Evolutionary conservation across 768 basidiomycete genomes (phyloP), one percentile per base, ranked within the genome.

Genomic region (Leucocoprinus sp.): DNA sequence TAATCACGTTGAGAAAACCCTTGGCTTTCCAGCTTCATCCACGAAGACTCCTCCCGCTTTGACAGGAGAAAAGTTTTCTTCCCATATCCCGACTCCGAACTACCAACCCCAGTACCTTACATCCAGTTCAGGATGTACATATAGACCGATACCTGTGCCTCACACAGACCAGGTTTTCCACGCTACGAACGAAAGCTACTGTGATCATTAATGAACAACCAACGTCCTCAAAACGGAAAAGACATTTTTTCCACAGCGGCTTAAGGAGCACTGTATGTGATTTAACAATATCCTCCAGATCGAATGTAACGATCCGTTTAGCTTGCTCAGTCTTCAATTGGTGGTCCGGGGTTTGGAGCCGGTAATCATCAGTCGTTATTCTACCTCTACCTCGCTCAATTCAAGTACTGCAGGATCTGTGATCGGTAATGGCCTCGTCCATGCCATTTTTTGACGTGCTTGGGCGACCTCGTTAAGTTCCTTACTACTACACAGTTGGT

Each of bases 341-440:
- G 84, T 27, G 84, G 84, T 54, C 71, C 76, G 41, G 84, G 84
- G 1, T 85, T 86, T 54, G 83, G 84, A 49, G 84, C 81, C 52
- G 83, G 83, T 79, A 41, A 50, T 61, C 53, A 28, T 14, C 9
- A n/a, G 24, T n/a, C 24, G 5, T 18, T 22, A 22, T 23, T 7
- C 12, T 14, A n/a, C 31, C 15, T 17, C 17, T 36, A 15, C 11
- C 12, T 22, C 21, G 24, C n/a, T 21, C 27, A 28, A 15, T 47
- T 19, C 14, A 43, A 5, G 7, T 19, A 37, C 21, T 40, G 8
- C 46, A 74, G 74, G 74, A 28, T 66, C 68, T 50, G 70, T 70
- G 17, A 52, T 74, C 36, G 68, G 68, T 21, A 61, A 66, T 40
- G 70, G 63, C 11, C 55, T 76, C 19, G 59, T 77, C 50, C 65